Base-by-base conservation (phyloP, 192 early-diverging fungal species). In the Diversispora eburnea region DNA sequence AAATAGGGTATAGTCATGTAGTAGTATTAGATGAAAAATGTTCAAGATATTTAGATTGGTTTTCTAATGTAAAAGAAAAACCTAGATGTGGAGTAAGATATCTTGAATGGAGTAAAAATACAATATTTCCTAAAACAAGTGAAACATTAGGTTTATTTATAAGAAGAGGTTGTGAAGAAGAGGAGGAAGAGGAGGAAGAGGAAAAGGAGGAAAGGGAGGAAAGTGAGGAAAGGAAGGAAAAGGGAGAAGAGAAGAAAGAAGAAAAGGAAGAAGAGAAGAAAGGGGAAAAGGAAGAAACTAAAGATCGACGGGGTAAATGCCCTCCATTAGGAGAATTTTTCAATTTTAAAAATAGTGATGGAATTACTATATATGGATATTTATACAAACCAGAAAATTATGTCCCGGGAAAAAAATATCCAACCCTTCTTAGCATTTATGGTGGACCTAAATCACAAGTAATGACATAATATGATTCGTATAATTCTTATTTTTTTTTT, bases 361-460 rank as follows among this genome's bases (percentile, higher is more conserved):
- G 84, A n/a, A 66, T 83, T 8, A 57, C 25, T 52, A 74, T 88
- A 4, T 80, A 89, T 72, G 89, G 89, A 42, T 86, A 85, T 68
- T 46, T 90, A 8, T 90, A 89, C 74, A 77, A 81, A 17, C 89
- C 89, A 0, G 46, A 73, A 0, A 76, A 81, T 55, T 86, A 87
- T 56, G 39, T 75, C 9, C 65, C 77, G 6, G 84, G 83, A 3
- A 74, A 81, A 42, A 83, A 78, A 58, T 87, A 89, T 68, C 90
- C 90, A 13, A 89, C 85, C 0, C 52, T 93, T 12, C 78, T 91
- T 42, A 80, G 84, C 33, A 84, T 91, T 13, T 93, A 93, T 63
- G 91, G 91, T 15, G 91, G 91, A 4, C 91, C 91, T 8, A 82
- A 89, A 71, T 86, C 87, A 52, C 90, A 91, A 43, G 70, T 72